phyloP scores from a whole-genome alignment of 345 rosid genomes.

The Gossypium australe region DNA sequence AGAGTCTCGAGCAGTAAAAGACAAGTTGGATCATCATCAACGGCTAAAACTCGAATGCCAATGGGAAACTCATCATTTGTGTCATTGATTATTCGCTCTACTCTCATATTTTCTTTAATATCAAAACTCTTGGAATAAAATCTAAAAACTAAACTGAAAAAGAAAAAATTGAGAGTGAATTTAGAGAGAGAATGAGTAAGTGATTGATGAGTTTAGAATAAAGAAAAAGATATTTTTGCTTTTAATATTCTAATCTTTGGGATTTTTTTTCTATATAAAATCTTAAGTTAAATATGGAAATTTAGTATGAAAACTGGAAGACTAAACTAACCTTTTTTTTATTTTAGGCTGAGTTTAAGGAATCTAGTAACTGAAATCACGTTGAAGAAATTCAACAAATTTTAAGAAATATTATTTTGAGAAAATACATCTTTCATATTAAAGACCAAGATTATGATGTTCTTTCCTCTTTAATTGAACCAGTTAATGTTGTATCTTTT shows the following conservation, averaged over 20 bases:
- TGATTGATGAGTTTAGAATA: conserved; percentile 5
- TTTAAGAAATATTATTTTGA: no score
- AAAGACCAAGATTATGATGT: background rate
- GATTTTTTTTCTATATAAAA: background rate
- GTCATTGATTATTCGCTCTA: conserved; percentile 36
- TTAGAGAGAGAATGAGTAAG: background rate
- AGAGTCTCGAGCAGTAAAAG: conserved; percentile 48
- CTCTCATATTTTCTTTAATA: conserved; percentile 31
- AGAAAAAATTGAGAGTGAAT: background rate
- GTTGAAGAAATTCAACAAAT: background rate
- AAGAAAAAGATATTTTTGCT: background rate
- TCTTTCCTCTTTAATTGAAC: background rate
- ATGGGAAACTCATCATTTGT: conserved; percentile 52
- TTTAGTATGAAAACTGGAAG: conserved; percentile 15
- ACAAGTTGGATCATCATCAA: conserved; percentile 74
- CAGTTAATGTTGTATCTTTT: background rate
- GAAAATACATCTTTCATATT: background rate
- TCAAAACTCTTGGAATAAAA: conserved; percentile 2
- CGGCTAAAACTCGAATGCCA: conserved; percentile 77
- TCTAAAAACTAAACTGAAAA: conserved; percentile 20
- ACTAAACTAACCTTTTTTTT: background rate
- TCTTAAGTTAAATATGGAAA: conserved; percentile 7
- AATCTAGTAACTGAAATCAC: no score
- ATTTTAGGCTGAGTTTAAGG: background rate
- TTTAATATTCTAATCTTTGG: background rate